Base-by-base conservation (phyloP, 2,329 filamentous ascomycete genomes). In the Akanthomyces muscarius region DNA sequence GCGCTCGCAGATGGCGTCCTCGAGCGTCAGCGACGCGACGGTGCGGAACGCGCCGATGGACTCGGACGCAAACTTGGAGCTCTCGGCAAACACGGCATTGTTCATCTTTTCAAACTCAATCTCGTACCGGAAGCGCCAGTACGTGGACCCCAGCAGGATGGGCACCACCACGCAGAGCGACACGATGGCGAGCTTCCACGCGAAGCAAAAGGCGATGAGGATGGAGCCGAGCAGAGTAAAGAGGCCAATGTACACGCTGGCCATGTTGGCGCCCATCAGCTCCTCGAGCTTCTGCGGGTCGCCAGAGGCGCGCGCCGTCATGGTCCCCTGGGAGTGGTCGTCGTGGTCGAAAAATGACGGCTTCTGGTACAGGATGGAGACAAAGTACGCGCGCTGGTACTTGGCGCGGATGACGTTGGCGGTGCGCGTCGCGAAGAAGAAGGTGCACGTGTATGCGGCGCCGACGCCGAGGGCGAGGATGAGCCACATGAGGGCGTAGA, bases 161-260 rank as follows among this genome's bases (percentile, higher is more conserved):
- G 83, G 83, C 61, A 84, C 73, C 6, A 83, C 82, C 10, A 89
- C 84, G 67, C 86, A 89, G 10, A 86, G 76, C 0, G 84, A 82
- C 0, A 93, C 86, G 0, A 92, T 75, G 0, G 87, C 85, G 10
- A 94, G 79, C 71, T 92, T 93, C 90, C 90, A 93, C 1, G 88
- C 88, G 71, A 89, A 91, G 4, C 82, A 78, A 68, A 91, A 92
- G 1, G 88, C 81, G 58, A 93, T 88, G 50, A 82, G 77, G 16
- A 91, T 74, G 8, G 84, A 85, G 0, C 89, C 89, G 10, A 85
- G 68, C 3, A 93, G 74, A 55, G 84, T 88, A 70, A 91, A 88
- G 25, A 89, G 70, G 10, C 87, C 85, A 23, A 87, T 83, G 64
- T 80, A 80, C 2, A 85, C 81, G 66, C 90, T 80, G 2, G 86